Evolutionary conservation across 2,329 filamentous ascomycete species (phyloP).

Genomic region (Scolecobasidium constrictum): DNA sequence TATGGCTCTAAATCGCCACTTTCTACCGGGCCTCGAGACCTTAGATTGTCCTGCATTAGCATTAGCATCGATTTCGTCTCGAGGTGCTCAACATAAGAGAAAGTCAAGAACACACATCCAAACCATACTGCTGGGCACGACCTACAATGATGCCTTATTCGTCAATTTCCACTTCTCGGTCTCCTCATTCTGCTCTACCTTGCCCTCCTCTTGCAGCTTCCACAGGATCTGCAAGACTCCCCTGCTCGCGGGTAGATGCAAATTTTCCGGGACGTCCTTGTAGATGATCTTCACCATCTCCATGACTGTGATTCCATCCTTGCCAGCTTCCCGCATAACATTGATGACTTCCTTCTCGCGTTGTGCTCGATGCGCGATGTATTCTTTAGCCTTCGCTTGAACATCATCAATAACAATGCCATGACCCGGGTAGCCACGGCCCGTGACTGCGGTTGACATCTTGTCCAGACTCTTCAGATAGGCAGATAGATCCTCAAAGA

Average conservation of each 20-base stretch:
- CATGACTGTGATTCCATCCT: slow-evolving; percentile 52
- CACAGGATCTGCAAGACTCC: slow-evolving; percentile 68
- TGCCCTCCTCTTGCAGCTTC: slow-evolving; percentile 69
- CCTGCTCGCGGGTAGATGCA: slow-evolving; percentile 65
- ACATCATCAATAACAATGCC: slow-evolving; percentile 69
- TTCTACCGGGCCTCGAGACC: too few relatives aligned
- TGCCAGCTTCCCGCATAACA: slow-evolving; percentile 15
- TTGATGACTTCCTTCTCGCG: slow-evolving; percentile 47
- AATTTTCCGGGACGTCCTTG: slow-evolving; percentile 59
- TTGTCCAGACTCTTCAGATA: slow-evolving; percentile 48
- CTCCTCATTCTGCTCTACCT: slow-evolving; percentile 34
- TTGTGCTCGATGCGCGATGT: slow-evolving; percentile 69
- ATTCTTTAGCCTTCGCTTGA: slow-evolving; percentile 61
- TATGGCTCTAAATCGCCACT: too few relatives aligned
- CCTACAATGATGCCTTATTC: slow-evolving; percentile 18
- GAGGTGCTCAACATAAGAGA: too few relatives aligned
- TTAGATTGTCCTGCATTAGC: too few relatives aligned
- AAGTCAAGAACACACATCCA: too few relatives aligned
- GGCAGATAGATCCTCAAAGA: slow-evolving; percentile 26
- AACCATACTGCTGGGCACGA: too few relatives aligned
- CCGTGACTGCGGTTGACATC: slow-evolving; percentile 56
- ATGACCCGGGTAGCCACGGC: slow-evolving; percentile 77
- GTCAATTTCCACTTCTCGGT: slow-evolving; percentile 24
- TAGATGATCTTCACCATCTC: slow-evolving; percentile 88
- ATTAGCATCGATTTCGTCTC: too few relatives aligned